Evolutionary conservation across 352 stramenopile species (phyloP).

Genomic region (Pythium vanterpoolii): DNA sequence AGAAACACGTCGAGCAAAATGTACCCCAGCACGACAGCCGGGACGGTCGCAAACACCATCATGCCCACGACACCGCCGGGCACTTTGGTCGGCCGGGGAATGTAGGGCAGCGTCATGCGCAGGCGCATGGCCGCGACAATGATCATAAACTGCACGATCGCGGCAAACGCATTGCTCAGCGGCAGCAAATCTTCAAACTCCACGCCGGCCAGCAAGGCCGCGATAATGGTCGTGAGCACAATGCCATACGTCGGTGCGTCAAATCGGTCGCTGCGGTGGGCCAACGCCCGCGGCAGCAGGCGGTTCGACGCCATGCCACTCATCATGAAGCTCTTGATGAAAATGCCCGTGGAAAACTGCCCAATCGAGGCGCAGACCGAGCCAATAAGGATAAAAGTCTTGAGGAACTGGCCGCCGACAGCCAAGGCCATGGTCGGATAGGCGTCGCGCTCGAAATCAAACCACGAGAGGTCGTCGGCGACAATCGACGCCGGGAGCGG

Average conservation of each 20-base stretch:
- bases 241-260: conserved; percentile 25
- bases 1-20: conserved; percentile 21
- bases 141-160: conserved; percentile 73
- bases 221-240: too few relatives aligned
- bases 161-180: conserved; percentile 87
- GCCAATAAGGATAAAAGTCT: conserved; percentile 72
- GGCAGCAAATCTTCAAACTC: too few relatives aligned
- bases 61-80: conserved; percentile 25
- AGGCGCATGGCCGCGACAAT: conserved; percentile 85
- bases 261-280: conserved; percentile 32
- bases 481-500: conserved; percentile 86
- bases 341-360: conserved; percentile 87
- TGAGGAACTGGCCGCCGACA: conserved; percentile 72
- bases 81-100: conserved; percentile 41
- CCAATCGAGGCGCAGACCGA: conserved; percentile 76
- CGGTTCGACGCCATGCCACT: conserved; percentile 59
- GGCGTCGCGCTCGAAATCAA: conserved; percentile 86
- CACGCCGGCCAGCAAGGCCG: too few relatives aligned
- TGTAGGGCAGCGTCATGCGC: conserved; percentile 43
- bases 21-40: conserved; percentile 17
- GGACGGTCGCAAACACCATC: conserved; percentile 11
- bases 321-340: conserved; percentile 82
- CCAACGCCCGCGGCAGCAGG: conserved; percentile 71
- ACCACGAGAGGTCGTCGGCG: conserved; percentile 57
- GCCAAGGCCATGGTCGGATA: conserved; percentile 82